Base-by-base conservation (phyloP, 225 moss, liverwort and hornwort species). In the Takakia lepidozioides region DNA sequence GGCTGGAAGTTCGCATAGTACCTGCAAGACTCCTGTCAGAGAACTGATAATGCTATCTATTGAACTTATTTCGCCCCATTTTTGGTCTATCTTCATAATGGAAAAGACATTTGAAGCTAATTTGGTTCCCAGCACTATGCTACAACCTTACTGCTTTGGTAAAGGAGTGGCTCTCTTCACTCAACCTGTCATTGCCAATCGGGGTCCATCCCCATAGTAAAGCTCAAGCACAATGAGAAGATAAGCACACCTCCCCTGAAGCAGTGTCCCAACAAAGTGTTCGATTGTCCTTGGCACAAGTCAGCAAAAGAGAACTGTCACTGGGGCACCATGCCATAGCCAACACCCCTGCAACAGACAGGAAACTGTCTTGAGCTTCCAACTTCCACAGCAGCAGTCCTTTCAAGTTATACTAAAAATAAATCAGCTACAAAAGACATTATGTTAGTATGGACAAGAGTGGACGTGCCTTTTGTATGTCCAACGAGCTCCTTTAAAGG, bases 251-350 rank as follows among this genome's bases (percentile, higher is more conserved):
- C 98, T 91, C 83, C 55, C 91, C 98, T 48, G 87, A 80, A 30
- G 54, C 51, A n/a, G 85, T 91, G 57, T 99, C 98, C 98, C 98
- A 99, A 70, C 98, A 91, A 54, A 91, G 57, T 8, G 98, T 99
- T 54, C 78, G 78, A 27, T 99, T 87, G 54, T 99, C 98, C 72
- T 91, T 99, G 49, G 81, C 92, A 60, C 83, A 91, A 18, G 85
- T 70, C 76, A 99, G 60, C 66, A 99, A 64, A 11, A 99, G 48
- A 26, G 98, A 87, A 57, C 81, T 91, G 57, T 99, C 98, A 58
- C 68, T 76, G 16, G 91, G 91, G 69, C 98, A 91, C 98, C 98
- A 99, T 24, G 98, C 91, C 91, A 99, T 99, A 27, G 91, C 85
- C 16, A 99, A 65, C 50, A 91, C 87, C 54, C 95, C 93, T 95